phyloP scores from a whole-genome alignment of 202 grass and related monocot genomes.

The Eragrostis tef region DNA sequence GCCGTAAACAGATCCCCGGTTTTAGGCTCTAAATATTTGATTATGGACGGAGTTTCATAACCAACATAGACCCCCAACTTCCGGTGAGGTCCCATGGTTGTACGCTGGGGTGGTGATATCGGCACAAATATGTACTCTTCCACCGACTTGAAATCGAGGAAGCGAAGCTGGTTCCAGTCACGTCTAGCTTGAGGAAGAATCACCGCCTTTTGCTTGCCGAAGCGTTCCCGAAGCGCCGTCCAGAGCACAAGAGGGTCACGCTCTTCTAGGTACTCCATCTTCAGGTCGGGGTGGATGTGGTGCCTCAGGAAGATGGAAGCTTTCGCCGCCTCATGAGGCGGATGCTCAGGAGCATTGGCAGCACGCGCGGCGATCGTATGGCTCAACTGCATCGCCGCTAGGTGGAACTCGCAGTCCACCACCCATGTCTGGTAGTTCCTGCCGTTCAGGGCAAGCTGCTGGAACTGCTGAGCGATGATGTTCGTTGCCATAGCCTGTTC shows the following conservation, averaged over 20 bases:
- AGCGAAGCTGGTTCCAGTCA: neutral
- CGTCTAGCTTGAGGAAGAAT: neutral
- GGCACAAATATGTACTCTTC: neutral
- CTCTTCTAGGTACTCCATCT: neutral
- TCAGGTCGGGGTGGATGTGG: neutral
- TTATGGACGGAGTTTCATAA: neutral
- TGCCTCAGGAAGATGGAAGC: neutral
- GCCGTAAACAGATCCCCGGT: neutral
- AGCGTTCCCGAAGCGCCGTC: neutral
- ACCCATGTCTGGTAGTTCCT: neutral
- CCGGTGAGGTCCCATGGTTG: too few relatives aligned
- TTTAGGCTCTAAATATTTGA: neutral
- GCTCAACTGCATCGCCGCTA: neutral
- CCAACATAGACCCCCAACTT: slow-evolving; percentile 1
- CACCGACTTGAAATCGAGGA: neutral
- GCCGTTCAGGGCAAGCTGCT: neutral
- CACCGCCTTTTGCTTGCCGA: neutral
- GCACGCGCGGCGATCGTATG: neutral
- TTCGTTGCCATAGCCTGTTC: neutral
- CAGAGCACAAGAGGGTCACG: neutral
- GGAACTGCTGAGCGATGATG: neutral
- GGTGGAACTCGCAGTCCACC: neutral
- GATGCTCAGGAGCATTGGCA: neutral
- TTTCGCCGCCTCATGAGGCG: neutral
- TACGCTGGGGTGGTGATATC: too few relatives aligned